phyloP scores from a whole-genome alignment of 23 red algal species.

The Cyanidioschyzon merolae region DNA sequence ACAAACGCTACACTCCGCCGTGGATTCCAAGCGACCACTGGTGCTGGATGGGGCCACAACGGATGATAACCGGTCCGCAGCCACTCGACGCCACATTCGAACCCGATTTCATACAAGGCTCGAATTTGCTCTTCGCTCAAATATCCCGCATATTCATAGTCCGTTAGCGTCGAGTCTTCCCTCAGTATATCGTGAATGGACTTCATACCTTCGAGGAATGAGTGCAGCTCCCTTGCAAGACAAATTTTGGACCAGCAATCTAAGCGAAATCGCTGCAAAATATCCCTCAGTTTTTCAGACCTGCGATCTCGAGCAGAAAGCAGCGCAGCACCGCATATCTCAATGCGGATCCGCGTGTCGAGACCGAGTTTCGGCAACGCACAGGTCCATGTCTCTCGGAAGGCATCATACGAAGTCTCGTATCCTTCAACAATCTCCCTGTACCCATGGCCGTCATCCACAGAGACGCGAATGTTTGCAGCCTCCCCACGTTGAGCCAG shows the following conservation, averaged over 20 bases:
- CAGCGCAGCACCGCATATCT: not conserved
- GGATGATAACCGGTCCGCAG: not conserved
- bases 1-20: not conserved
- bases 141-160: not conserved
- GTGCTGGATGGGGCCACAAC: not conserved
- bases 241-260: conserved; percentile 3
- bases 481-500: not conserved
- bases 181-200: not conserved
- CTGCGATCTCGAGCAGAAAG: not conserved
- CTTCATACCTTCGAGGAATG: not conserved
- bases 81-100: conserved; percentile 8
- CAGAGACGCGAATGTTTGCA: not conserved
- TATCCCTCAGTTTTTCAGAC: not conserved
- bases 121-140: not conserved
- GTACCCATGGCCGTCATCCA: not conserved
- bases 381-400: not conserved
- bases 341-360: not conserved
- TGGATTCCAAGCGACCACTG: conserved; percentile 9
- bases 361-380: not conserved
- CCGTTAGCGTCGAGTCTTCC: not conserved
- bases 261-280: not conserved
- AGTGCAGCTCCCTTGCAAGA: not conserved
- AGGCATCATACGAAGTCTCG: not conserved
- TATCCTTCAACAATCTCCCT: not conserved
- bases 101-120: not conserved